phyloP scores from a whole-genome alignment of 2,329 filamentous ascomycete species.

The Pestalotiopsis sp. region DNA sequence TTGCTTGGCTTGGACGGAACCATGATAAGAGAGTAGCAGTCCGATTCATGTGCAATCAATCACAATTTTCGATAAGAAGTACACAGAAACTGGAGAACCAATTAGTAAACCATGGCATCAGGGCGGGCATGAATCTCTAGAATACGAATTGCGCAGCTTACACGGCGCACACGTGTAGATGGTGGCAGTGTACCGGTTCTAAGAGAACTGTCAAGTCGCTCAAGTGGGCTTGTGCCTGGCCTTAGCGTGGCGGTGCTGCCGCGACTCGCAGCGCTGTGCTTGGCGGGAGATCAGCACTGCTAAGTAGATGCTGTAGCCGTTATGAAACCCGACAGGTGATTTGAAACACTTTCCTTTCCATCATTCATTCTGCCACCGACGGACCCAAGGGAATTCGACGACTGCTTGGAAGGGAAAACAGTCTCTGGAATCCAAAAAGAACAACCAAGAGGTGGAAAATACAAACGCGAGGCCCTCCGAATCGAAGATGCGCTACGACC shows the following conservation, averaged over 20 bases:
- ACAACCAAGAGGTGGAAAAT: not conserved
- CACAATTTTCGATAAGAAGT: too few species aligned
- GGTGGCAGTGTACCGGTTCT: not conserved
- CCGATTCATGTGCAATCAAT: too few species aligned
- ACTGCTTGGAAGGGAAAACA: not conserved
- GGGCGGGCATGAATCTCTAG: not conserved
- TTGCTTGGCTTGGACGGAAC: too few species aligned
- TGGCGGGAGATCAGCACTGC: constrained; percentile 2
- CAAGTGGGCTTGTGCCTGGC: not conserved
- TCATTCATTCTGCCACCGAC: not conserved
- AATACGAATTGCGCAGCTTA: not conserved
- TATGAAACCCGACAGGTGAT: constrained; percentile 16
- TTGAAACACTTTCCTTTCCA: constrained; percentile 1
- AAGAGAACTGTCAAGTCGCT: not conserved
- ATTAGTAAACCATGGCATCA: not conserved
- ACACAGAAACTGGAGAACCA: too few species aligned
- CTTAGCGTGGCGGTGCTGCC: not conserved
- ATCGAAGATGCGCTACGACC: not conserved
- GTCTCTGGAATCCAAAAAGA: not conserved
- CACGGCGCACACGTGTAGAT: not conserved
- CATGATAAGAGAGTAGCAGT: too few species aligned
- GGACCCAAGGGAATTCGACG: not conserved
- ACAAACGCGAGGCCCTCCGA: not conserved
- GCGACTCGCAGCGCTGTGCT: not conserved
- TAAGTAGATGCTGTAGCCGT: constrained; percentile 9